Evolutionary conservation across 129 eudicot genomes (phyloP).

Genomic region (Ambrosia trifida): DNA sequence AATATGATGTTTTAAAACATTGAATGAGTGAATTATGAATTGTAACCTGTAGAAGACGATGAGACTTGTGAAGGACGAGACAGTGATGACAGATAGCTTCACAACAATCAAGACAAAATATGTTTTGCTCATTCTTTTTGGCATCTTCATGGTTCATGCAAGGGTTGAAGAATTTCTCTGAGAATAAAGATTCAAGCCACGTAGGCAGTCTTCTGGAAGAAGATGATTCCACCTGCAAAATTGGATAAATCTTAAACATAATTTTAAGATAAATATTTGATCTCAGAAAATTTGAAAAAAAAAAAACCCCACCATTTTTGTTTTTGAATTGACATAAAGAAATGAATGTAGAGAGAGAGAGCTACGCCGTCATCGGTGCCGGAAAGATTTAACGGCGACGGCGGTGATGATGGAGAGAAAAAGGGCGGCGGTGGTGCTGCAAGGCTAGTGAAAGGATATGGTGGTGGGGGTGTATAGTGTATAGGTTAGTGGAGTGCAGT

Average conservation of each 20-base stretch:
- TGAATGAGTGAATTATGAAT: no score
- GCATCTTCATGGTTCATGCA: conserved; percentile 68
- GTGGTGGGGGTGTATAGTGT: not conserved
- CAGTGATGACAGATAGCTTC: conserved; percentile 69
- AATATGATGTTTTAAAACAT: no score
- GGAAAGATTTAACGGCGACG: not conserved
- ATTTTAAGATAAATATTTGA: no score
- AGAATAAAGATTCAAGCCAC: conserved; percentile 59
- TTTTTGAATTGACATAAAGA: not conserved
- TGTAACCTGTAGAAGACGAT: conserved; percentile 73
- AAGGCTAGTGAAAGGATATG: no score
- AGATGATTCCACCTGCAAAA: conserved; percentile 40
- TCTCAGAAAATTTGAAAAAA: not conserved
- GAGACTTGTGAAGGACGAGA: conserved; percentile 48
- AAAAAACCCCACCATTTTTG: conserved; percentile 13
- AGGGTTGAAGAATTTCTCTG: conserved; percentile 57
- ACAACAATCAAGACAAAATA: conserved; percentile 80
- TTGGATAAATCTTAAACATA: no score
- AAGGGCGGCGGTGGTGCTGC: conserved; percentile 17
- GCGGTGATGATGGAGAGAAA: conserved; percentile 8
- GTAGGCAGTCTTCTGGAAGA: conserved; percentile 39
- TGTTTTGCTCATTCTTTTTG: conserved; percentile 72
- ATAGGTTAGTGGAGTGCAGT: conserved; percentile 13
- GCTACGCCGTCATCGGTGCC: conserved; percentile 23
- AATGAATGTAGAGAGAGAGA: not conserved